Evolutionary conservation across 257 asterid species (phyloP).

Genomic region (Nicotiana benthamiana): DNA sequence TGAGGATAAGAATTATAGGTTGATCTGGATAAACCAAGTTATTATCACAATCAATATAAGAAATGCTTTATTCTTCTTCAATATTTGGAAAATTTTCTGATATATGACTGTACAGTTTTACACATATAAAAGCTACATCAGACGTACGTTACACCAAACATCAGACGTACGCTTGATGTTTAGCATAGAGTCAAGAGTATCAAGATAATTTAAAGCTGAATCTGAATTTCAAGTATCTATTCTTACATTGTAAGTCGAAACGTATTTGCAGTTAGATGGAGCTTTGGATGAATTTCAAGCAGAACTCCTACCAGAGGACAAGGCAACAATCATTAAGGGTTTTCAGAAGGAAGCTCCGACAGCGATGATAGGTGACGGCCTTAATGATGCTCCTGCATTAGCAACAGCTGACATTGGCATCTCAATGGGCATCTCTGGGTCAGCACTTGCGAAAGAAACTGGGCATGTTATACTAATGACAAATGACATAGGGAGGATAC

Average conservation of each 20-base stretch:
- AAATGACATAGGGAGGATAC: constrained; percentile 63
- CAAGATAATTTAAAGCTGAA: background rate
- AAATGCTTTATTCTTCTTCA: background rate
- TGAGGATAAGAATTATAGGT: background rate
- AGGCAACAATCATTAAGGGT: constrained; percentile 41
- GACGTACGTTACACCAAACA: background rate
- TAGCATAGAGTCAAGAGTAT: background rate
- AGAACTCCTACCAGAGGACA: constrained; percentile 74
- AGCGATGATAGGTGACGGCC: constrained; percentile 85
- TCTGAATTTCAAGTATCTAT: background rate
- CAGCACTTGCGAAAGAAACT: constrained; percentile 71
- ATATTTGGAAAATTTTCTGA: background rate
- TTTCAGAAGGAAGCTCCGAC: constrained; percentile 56
- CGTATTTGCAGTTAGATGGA: constrained; percentile 41
- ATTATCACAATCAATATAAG: background rate
- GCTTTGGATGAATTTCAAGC: constrained; percentile 47
- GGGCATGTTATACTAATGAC: constrained; percentile 72
- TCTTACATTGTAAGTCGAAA: background rate
- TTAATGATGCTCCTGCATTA: constrained; percentile 82
- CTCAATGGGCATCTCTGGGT: constrained; percentile 88
- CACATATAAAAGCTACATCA: background rate
- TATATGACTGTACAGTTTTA: background rate
- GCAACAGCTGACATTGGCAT: constrained; percentile 78
- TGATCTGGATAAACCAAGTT: background rate
- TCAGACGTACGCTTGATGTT: background rate